A percentile compares a stretch with the other conserved stretches of the same genome.
Evolutionary conservation across 306 rosid genomes (phyloP).

Genomic region (Cicer bijugum): DNA sequence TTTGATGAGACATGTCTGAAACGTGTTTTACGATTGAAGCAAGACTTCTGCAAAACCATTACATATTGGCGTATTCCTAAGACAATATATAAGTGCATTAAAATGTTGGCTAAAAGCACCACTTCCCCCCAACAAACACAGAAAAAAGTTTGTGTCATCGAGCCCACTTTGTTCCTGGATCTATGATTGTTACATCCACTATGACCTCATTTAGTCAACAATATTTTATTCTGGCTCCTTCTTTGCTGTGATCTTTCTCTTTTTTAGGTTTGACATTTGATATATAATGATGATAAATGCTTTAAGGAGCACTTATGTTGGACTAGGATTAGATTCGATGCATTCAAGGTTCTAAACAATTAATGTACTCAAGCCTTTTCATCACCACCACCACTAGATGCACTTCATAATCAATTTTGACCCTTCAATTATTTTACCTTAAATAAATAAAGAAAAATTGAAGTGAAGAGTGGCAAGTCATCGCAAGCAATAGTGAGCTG

Average conservation of each 20-base stretch:
- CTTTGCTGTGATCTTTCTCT: conserved; percentile 2
- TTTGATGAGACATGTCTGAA: conserved; percentile 70
- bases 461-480: no score
- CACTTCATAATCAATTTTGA: no score
- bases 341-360: no score
- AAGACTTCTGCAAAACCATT: conserved; percentile 18
- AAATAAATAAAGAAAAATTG: no score
- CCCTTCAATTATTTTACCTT: no score
- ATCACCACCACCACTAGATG: no score
- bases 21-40: conserved; percentile 71
- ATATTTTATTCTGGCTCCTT: conserved; percentile 14
- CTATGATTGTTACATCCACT: conserved; percentile 48
- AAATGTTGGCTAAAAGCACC: conserved; percentile 57
- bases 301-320: no score
- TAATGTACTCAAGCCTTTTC: no score
- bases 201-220: conserved; percentile 29
- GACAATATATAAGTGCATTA: conserved; percentile 39
- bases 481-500: no score
- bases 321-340: no score
- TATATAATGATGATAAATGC: conserved; percentile 14
- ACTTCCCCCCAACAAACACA: conserved; percentile 34
- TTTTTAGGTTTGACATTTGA: conserved; percentile 25
- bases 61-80: conserved; percentile 34
- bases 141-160: conserved; percentile 28
- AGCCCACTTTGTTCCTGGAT: conserved; percentile 43